Percentiles rank a stretch among this genome's conserved stretches.
Evolutionary conservation across 345 rosid genomes (phyloP).

Genomic region (Nephelium lappaceum): DNA sequence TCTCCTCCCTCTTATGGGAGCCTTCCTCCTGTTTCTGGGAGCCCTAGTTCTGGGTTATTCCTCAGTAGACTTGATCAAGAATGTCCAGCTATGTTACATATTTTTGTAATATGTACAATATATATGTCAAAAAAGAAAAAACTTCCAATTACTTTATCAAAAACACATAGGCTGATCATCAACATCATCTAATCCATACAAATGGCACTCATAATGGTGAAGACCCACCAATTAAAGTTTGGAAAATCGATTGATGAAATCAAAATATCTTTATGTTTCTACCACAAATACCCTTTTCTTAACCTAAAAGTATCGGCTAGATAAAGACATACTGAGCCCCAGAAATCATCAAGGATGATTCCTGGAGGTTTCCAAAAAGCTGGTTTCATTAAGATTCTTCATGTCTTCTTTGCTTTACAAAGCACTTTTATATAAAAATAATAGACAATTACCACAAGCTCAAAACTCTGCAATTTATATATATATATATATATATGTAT

Average conservation of each 20-base stretch:
- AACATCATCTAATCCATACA: too few relatives aligned
- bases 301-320: slow-evolving; percentile 32
- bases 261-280: background rate
- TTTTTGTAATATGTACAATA: too few relatives aligned
- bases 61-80: too few relatives aligned
- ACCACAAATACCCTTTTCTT: slow-evolving; percentile 32
- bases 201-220: background rate
- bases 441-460: slow-evolving; percentile 13
- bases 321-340: slow-evolving; percentile 20
- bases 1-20: too few relatives aligned
- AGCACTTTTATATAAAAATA: background rate
- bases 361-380: slow-evolving; percentile 24
- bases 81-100: too few relatives aligned
- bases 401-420: slow-evolving; percentile 20
- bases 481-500: too few relatives aligned
- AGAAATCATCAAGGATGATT: slow-evolving; percentile 5
- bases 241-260: background rate
- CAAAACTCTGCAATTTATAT: background rate
- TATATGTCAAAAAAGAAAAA: too few relatives aligned
- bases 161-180: too few relatives aligned
- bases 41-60: too few relatives aligned
- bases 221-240: background rate
- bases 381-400: slow-evolving; percentile 32
- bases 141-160: too few relatives aligned
- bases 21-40: too few relatives aligned